Base-by-base conservation (phyloP, 129 eudicot genomes). In the Helianthus tuberosus region DNA sequence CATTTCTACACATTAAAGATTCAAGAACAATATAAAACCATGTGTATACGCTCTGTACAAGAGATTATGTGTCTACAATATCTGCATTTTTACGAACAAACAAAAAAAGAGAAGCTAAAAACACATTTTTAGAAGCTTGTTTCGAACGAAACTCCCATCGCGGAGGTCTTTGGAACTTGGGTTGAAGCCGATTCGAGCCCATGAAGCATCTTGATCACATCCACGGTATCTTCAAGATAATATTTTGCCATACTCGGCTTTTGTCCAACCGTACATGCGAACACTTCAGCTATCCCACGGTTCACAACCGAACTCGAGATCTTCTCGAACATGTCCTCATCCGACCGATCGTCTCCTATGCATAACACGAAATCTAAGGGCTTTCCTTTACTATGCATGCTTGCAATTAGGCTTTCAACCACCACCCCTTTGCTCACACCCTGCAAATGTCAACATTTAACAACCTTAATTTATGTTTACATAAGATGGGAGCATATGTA, bases 191-290 rank as follows among this genome's bases (percentile, higher is more conserved):
- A 69, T 59, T 90, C 84, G 1, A 94, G 91, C 63, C 96, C 96
- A 39, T 86, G 82, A 60, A 94, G 91, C 91, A 91, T 84, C 69
- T 82, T 85, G 12, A 94, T 82, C 38, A 94, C 99, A 61, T 94
- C 96, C 4, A 71, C 66, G 0, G 96, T 83, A 38, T 91, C 99
- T 29, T 94, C 99, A 4, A 94, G 91, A 75, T 91, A 94, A 68
- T 88, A 94, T 55, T 91, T 94, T n/a, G 99, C 99, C 90, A 86
- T 91, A 41, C 97, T 94, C 32, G 99, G 99, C 75, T 94, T 94
- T 68, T 84, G 99, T 8, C 99, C 97, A 0, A 94, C 99, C 0
- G 97, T 94, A 79, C 99, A 94, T 35, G 99, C 97, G 62, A 86
- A 94, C 0, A 94, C 93, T 67, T 91, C 96, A 0, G 88, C 81